Percentiles rank a stretch among this genome's conserved stretches.
Evolutionary conservation across 805 yeast genomes (phyloP).

Genomic region (Candida berthetii): DNA sequence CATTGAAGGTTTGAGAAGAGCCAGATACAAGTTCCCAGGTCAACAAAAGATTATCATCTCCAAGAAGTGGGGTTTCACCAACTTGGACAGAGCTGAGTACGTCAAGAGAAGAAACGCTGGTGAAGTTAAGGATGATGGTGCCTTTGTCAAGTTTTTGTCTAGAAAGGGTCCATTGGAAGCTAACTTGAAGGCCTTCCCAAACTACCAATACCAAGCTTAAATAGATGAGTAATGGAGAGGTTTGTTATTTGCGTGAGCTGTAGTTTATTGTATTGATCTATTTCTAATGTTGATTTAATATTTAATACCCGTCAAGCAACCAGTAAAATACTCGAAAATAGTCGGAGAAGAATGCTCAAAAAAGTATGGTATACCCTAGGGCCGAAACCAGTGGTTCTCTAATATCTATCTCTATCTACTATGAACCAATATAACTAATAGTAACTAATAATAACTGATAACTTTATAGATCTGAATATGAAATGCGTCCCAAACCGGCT

Average conservation of each 20-base stretch:
- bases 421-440: too few species aligned
- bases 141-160: conserved; percentile 97
- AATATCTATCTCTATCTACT: too few species aligned
- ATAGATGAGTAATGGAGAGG: background rate
- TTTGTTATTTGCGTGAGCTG: background rate
- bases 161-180: conserved; percentile 92
- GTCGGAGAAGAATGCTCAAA: too few species aligned
- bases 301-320: too few species aligned
- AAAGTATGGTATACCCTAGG: too few species aligned
- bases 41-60: conserved; percentile 99
- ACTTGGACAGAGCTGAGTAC: conserved; percentile 96
- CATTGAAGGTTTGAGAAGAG: conserved; percentile 99
- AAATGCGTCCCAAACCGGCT: too few species aligned
- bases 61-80: conserved; percentile 99
- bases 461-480: too few species aligned
- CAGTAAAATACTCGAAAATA: too few species aligned
- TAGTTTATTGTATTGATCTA: background rate
- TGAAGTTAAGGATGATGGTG: conserved; percentile 99
- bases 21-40: conserved; percentile 99
- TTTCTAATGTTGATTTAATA: too few species aligned
- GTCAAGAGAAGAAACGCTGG: conserved; percentile 90
- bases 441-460: too few species aligned
- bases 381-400: too few species aligned
- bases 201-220: conserved; percentile 43
- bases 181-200: conserved; percentile 94